Base-by-base conservation (phyloP, 805 yeast genomes). In the Suhomyces vadensis region DNA sequence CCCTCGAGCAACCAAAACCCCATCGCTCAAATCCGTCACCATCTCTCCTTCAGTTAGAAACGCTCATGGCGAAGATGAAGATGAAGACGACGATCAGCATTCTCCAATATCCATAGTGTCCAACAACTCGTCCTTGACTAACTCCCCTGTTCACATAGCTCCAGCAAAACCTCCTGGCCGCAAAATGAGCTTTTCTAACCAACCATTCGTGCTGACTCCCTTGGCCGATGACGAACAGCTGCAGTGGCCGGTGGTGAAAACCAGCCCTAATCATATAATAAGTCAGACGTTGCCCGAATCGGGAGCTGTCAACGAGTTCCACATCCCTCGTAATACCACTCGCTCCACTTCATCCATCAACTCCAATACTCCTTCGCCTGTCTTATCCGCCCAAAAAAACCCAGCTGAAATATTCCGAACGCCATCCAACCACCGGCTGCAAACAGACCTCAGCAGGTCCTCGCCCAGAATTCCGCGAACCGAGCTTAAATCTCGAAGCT, bases 21-120 rank as follows among this genome's bases (percentile, higher is more conserved):
- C 68, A 9, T 67, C 75, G 1, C 55, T 71, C 31, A 69, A 69
- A 42, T 62, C 71, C 4, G 57, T 71, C 5, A 65, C 73, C 3
- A 67, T 69, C 7, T 64, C 73, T 9, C 74, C 74, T 7, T 66
- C 66, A 41, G 50, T 57, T 0, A 48, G 66, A 38, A 41, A 42
- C 23, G 49, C 20, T 10, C 16, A 39, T 9, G 41, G 31, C 14
- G 44, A 40, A 6, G 22, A 41, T 19, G 40, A 37, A 17, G 52
- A 43, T n/a, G 42, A 38, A 14, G 41, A 43, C 20, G 29, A 41
- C 19, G 42, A 24, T 13, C 47, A 55, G 4, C 11, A 31, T 3
- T 58, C 63, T 7, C 61, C 61, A 11, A 54, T 49, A 24, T 57
- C 60, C 14, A 35, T 41, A 2, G 16, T 41, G 13, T 52, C 60